Evolutionary conservation across 441 rosid genomes (phyloP).

Genomic region (Erodium chrysanthum): DNA sequence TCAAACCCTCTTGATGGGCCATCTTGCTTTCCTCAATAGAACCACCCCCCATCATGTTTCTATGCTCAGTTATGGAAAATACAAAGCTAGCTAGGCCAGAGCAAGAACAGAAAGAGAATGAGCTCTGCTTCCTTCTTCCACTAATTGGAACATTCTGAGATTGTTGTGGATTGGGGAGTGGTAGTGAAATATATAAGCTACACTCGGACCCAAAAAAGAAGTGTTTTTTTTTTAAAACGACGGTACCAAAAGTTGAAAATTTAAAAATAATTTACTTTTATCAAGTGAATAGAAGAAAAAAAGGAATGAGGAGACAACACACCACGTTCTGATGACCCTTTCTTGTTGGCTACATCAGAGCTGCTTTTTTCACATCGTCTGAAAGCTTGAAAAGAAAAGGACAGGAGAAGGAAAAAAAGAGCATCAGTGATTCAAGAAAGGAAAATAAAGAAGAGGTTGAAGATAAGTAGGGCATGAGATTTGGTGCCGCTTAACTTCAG

Average conservation of each 20-base stretch:
- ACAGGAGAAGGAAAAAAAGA: neutral
- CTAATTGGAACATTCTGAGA: neutral
- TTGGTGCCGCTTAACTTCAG: conserved; percentile 1
- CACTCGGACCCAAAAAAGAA: neutral
- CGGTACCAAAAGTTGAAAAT: neutral
- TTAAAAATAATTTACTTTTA: neutral
- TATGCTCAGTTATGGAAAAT: neutral
- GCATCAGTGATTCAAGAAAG: neutral
- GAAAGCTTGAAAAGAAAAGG: conserved; percentile 7
- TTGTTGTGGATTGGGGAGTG: neutral
- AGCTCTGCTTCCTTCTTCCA: neutral
- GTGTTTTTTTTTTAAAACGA: neutral
- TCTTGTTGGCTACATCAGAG: conserved; percentile 21
- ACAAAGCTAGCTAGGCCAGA: neutral
- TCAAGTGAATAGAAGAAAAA: neutral
- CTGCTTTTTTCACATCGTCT: conserved; percentile 3
- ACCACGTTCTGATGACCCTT: conserved; percentile 27
- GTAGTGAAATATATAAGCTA: conserved; percentile 1
- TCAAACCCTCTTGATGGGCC: neutral
- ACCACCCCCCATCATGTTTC: conserved; percentile 6
- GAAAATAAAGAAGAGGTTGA: neutral
- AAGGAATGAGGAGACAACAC: conserved; percentile 24
- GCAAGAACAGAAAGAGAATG: neutral
- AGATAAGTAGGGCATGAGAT: conserved; percentile 7
- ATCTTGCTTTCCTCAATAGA: conserved; percentile 2